Conservation (phyloP, 768 basidiomycete genomes). For the Amanita rimosa region DNA sequence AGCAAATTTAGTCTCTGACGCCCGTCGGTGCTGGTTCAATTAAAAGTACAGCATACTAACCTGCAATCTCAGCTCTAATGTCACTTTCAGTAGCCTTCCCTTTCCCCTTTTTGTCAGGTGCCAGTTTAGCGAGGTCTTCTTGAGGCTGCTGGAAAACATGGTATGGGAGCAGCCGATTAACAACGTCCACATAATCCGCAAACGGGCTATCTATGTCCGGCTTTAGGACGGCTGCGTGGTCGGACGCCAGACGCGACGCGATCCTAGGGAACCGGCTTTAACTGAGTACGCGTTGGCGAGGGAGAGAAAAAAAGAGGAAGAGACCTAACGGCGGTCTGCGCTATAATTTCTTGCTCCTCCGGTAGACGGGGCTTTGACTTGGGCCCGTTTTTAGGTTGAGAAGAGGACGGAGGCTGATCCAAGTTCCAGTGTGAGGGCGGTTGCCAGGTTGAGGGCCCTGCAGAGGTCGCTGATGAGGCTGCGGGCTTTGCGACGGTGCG, state of each 20-base stretch:
- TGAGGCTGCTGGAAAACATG: slow-evolving; percentile 70
- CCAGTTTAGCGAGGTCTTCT: slow-evolving; percentile 38
- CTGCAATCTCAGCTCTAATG: slow-evolving; percentile 38
- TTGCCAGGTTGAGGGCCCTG: slow-evolving; percentile 20
- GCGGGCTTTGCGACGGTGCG: slow-evolving; percentile 12
- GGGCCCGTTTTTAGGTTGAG: slow-evolving; percentile 12
- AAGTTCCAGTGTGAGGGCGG: slow-evolving; percentile 10
- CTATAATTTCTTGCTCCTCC: slow-evolving; percentile 41
- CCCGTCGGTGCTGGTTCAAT: slow-evolving; percentile 6
- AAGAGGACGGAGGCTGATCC: slow-evolving; percentile 5
- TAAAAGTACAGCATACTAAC: slow-evolving; percentile 16
- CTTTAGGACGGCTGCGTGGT: slow-evolving; percentile 48
- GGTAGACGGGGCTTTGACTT: slow-evolving; percentile 27
- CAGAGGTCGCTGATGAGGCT: slow-evolving; percentile 14
- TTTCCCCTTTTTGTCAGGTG: slow-evolving; percentile 45
- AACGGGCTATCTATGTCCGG: slow-evolving; percentile 70
- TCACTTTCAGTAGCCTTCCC: slow-evolving; percentile 39
- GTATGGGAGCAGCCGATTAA: slow-evolving; percentile 68
- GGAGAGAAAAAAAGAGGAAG: background rate
- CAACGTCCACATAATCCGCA: slow-evolving; percentile 43
- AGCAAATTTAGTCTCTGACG: slow-evolving; percentile 58
- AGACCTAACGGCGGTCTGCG: slow-evolving; percentile 41
- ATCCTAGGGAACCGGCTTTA: slow-evolving; percentile 27
- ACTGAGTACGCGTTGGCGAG: slow-evolving; percentile 1
- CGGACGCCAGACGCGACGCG: slow-evolving; percentile 41